A percentile compares a stretch with the other conserved stretches of the same genome.
phyloP scores from a whole-genome alignment of 495 filamentous ascomycete genomes.

The Aspergillus heteromorphus region DNA sequence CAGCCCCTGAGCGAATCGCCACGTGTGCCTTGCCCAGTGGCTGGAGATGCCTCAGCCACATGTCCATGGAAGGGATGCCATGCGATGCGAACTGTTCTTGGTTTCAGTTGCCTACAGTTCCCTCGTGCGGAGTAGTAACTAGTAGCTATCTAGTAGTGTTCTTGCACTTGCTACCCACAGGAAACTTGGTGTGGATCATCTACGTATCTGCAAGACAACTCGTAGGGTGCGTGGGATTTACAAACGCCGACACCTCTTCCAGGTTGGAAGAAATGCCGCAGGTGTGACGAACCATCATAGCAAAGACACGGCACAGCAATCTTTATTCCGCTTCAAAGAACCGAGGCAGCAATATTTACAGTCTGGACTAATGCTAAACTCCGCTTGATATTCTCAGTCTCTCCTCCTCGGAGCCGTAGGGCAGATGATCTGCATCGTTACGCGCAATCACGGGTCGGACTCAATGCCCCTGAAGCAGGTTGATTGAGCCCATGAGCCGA shows the following conservation, averaged over 20 bases:
- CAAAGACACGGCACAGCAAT: background rate
- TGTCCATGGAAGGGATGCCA: background rate
- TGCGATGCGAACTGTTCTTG: background rate
- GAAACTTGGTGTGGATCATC: background rate
- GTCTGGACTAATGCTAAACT: background rate
- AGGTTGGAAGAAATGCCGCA: background rate
- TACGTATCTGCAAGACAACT: background rate
- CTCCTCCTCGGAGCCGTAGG: no score
- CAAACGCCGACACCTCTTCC: background rate
- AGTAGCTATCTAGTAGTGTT: no score
- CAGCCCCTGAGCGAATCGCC: conserved; percentile 7
- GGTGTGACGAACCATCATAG: background rate
- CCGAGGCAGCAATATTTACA: conserved; percentile 3
- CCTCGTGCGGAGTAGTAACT: background rate
- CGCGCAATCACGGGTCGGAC: background rate
- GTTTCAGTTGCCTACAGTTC: background rate
- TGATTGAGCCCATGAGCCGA: background rate
- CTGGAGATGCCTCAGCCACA: conserved; percentile 11
- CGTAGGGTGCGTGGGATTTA: background rate
- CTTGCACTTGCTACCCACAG: no score
- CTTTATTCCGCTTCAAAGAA: background rate
- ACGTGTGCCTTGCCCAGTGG: conserved; percentile 19
- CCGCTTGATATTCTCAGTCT: no score
- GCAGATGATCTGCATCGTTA: background rate
- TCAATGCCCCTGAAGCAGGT: background rate